Conservation (phyloP, 306 rosid species). For the Dryas alaskensis region DNA sequence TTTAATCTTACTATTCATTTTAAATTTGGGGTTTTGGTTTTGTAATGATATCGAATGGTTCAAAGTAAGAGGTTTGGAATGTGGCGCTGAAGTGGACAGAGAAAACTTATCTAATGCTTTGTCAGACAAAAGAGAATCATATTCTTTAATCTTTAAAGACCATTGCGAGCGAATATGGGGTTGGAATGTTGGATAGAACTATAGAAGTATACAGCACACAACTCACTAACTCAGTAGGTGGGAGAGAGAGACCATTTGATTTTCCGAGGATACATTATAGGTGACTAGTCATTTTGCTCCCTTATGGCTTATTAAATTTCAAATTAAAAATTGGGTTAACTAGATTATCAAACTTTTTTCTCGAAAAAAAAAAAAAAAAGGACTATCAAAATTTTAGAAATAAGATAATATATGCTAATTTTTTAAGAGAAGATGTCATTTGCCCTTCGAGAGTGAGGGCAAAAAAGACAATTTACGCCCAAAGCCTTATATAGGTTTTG, state of each 20-base stretch:
- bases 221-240: not conserved
- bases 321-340: too few species aligned
- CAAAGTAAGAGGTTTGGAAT: slow-evolving; percentile 5
- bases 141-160: not conserved
- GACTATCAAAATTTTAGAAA: too few species aligned
- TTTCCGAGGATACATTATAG: not conserved
- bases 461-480: too few species aligned
- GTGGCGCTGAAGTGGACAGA: not conserved
- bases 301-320: too few species aligned
- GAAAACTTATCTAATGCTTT: slow-evolving; percentile 5
- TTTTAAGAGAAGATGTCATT: too few species aligned
- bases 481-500: too few species aligned
- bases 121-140: not conserved
- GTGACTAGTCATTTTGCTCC: too few species aligned
- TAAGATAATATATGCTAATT: too few species aligned
- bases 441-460: too few species aligned
- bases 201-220: not conserved
- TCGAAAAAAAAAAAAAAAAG: too few species aligned
- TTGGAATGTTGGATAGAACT: not conserved
- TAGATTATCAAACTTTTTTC: too few species aligned
- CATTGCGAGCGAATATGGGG: too few species aligned
- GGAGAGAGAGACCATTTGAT: not conserved
- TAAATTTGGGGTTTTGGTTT: not conserved
- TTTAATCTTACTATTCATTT: not conserved
- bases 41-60: not conserved